Conservation (phyloP, 371 early-diverging fungal species). For the Mortierella sp. region DNA sequence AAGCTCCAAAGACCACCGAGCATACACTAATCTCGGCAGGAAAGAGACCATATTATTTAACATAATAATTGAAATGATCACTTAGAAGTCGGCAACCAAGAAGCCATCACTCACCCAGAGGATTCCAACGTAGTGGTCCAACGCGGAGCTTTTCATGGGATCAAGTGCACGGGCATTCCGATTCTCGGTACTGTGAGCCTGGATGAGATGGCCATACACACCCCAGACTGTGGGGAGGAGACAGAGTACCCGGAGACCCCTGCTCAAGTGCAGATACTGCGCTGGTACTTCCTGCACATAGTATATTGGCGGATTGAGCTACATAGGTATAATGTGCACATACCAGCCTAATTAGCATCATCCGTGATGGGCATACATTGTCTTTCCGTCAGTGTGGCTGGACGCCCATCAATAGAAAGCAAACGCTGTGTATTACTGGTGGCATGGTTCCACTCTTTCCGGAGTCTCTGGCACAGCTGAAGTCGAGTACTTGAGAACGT, state of each 20-base stretch:
- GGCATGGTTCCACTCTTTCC: too few species aligned
- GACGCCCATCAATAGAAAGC: too few species aligned
- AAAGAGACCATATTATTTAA: background rate
- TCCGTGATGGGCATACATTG: too few species aligned
- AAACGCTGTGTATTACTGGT: too few species aligned
- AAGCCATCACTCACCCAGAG: constrained; percentile 60
- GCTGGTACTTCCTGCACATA: constrained; percentile 14
- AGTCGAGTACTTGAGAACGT: too few species aligned
- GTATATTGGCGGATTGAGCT: constrained; percentile 15
- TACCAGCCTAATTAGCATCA: too few species aligned
- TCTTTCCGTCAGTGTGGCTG: too few species aligned
- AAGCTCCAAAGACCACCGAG: constrained; percentile 68
- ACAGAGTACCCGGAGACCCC: constrained; percentile 14
- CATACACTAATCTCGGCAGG: constrained; percentile 41
- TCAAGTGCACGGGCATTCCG: constrained; percentile 60
- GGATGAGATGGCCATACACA: constrained; percentile 46
- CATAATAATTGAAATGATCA: background rate
- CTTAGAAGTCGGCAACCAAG: background rate
- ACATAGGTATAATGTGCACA: too few species aligned
- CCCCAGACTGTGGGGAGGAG: constrained; percentile 57
- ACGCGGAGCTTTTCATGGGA: constrained; percentile 55
- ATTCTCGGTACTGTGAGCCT: constrained; percentile 45
- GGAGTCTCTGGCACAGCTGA: too few species aligned
- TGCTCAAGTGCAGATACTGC: constrained; percentile 14
- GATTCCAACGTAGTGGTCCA: constrained; percentile 62